Evolutionary conservation across 441 rosid species (phyloP).

Genomic region (Kokia cookei): DNA sequence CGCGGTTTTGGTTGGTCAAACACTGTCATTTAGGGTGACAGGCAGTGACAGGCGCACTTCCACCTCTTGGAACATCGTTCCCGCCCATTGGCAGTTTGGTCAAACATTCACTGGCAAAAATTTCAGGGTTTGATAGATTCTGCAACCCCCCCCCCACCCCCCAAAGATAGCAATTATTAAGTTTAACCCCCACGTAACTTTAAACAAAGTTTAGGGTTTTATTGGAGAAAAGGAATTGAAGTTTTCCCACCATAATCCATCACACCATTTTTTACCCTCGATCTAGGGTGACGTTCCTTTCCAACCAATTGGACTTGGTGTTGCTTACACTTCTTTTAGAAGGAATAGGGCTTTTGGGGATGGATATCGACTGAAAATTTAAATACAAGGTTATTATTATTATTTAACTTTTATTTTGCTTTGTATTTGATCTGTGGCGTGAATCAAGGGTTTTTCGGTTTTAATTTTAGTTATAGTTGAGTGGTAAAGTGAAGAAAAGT

Average conservation of each 20-base stretch:
- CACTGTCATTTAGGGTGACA: conserved; percentile 39
- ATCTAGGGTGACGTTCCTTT: background rate
- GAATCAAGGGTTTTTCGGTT: conserved; percentile 10
- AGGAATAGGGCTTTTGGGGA: background rate
- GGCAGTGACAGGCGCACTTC: conserved; percentile 40
- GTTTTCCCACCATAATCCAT: conserved; percentile 12
- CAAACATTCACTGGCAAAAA: conserved; percentile 40
- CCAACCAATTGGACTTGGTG: background rate
- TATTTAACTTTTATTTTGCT: background rate
- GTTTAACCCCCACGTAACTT: no score
- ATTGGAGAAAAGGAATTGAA: no score
- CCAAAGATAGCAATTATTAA: no score
- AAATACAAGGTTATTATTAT: no score
- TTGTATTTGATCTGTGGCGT: background rate
- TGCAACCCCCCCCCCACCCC: background rate
- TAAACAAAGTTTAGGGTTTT: no score
- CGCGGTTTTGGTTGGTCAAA: conserved; percentile 34
- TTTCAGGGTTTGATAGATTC: conserved; percentile 28
- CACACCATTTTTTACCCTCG: conserved; percentile 15
- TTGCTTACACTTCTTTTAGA: no score
- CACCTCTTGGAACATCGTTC: conserved; percentile 42
- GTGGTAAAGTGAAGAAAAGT: background rate
- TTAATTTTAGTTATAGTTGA: background rate
- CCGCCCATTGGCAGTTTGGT: conserved; percentile 40
- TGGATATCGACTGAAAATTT: no score